Evolutionary conservation across 2,329 filamentous ascomycete genomes (phyloP).

Genomic region (Colletotrichum sp.): DNA sequence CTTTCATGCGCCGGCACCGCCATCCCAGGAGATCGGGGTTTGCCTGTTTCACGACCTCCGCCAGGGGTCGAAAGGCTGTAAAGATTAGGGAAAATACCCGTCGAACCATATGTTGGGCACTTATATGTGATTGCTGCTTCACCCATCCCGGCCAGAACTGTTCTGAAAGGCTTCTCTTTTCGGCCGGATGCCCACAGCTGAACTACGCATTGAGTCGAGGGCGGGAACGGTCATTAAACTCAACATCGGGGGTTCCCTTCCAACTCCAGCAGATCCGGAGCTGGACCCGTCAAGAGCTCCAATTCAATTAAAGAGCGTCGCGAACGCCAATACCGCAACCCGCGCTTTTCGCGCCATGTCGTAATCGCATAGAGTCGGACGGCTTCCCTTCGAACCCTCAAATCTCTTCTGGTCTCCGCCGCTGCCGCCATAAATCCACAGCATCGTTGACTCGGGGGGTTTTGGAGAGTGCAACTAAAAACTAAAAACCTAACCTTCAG

Average conservation of each 20-base stretch:
- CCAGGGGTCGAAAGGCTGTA: background rate
- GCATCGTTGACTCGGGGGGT: background rate
- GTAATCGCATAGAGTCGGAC: background rate
- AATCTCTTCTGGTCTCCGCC: conserved; percentile 14
- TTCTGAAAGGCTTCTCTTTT: background rate
- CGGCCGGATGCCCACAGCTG: background rate
- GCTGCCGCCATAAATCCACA: background rate
- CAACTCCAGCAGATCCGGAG: background rate
- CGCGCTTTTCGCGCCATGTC: background rate
- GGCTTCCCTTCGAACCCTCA: conserved; percentile 5
- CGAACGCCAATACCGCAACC: background rate
- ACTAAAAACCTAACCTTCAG: background rate
- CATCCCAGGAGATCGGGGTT: background rate
- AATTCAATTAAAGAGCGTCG: background rate
- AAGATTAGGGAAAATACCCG: background rate
- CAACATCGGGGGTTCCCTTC: background rate
- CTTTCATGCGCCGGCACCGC: conserved; percentile 11
- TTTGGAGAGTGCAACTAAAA: background rate
- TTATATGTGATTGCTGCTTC: background rate
- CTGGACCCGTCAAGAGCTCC: background rate
- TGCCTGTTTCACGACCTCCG: background rate
- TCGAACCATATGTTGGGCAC: conserved; percentile 15
- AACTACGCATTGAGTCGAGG: background rate
- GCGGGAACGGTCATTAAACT: background rate
- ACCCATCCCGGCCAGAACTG: background rate